Base-by-base conservation (phyloP, 305 asterid genomes). In the Ilex paraguariensis region DNA sequence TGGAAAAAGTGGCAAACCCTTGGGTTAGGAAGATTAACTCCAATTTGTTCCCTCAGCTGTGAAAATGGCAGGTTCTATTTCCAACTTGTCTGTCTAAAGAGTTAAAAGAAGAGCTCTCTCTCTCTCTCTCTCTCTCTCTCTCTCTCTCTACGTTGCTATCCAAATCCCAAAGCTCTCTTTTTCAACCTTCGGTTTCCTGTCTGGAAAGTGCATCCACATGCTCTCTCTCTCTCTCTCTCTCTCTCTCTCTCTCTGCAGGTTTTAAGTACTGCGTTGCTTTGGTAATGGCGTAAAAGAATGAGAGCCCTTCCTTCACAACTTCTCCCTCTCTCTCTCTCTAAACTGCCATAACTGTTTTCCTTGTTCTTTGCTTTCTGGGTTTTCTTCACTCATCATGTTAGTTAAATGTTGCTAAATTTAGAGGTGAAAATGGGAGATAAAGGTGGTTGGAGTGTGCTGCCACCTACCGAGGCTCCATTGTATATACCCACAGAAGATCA, bases 401-500 rank as follows among this genome's bases (percentile, higher is more conserved):
- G 56, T 52, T 10, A 14, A 52, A n/a, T 17, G 10, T 14, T 52
- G 56, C 56, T 65, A 62, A 56, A 28, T 3, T 57, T 12, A 52
- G 14, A n/a, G 10, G 9, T 21, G 6, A 31, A 54, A 28, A 66
- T 66, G 71, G 74, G 74, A 21, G 80, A 61, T 42, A 74, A 68
- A 54, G 71, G 59, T 10, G 79, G 67, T 14, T 71, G 62, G 76
- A 65, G 70, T 7, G 71, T 73, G 40, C 51, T 71, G 40, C 51
- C 77, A 74, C 70, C 71, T 4, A 66, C 74, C 8, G 60, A 70
- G 11, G 67, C 82, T 31, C 62, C 70, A 30, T 42, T 53, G 59
- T 68, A 65, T 77, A 31, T 60, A 10, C 72, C 66, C 59, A 74
- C 33, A 66, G 76, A 68, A n/a, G 85, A 80, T 32, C 79, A 63